Evolutionary conservation across 257 asterid genomes (phyloP), one percentile per base, ranked within the genome.

Genomic region (Solanum etuberosum): DNA sequence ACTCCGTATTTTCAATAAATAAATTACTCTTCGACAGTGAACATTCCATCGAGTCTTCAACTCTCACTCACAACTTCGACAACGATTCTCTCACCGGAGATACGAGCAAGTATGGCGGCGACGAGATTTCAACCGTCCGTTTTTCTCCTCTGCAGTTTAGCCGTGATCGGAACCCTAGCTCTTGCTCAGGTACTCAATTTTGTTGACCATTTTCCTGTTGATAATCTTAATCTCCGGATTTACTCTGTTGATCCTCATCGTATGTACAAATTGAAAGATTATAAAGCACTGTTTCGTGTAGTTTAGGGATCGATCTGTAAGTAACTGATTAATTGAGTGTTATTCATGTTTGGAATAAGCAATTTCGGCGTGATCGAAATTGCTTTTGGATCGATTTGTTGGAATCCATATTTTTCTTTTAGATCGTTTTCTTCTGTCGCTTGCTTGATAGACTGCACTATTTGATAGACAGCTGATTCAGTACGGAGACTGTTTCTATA

Each of bases 181-280:
- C 48, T 91, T 84, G 72, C 85, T 84, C 94, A 93, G 98, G 98
- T 94, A 67, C 65, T 51, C 25, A 81, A 81, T 31, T 48, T 48
- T 32, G 34, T 74, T 18, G 13, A 25, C 23, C 16, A 77, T 15
- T 78, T 78, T 10, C 77, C 29, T 40, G 23, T 87, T 88, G 54
- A 29, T 54, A 70, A 32, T 16, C 37, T 84, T 37, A 9, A 25
- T 72, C 86, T 8, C 16, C 34, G 32, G 18, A 63, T 48, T n/a
- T 10, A 34, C 15, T 38, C 16, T 18, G 40, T 27, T 43, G 63
- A 78, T 43, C 40, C 65, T 43, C 84, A 27, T 43, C 40, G 38
- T 5, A 18, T 48, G 42, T 48, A 9, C 68, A 10, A 18, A 29
- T 80, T 16, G 65, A 80, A 29, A 9, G 27, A 81, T 81, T 11